phyloP scores from a whole-genome alignment of 305 asterid species.

The Withania somnifera region DNA sequence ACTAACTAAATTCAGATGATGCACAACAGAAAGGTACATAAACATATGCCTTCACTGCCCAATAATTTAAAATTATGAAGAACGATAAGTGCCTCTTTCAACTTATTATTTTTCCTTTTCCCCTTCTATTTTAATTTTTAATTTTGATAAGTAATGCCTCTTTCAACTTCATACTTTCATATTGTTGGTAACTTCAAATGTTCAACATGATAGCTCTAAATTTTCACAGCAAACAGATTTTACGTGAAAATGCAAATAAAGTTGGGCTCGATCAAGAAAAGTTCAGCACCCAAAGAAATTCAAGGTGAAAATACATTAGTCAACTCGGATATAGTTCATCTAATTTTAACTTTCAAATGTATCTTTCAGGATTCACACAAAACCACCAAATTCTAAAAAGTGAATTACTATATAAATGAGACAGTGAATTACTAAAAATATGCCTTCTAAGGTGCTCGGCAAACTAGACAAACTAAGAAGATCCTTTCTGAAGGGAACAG shows the following conservation, averaged over 20 bases:
- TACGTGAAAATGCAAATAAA: background rate
- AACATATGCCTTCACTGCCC: background rate
- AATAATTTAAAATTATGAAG: background rate
- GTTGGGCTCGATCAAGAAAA: background rate
- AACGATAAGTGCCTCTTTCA: background rate
- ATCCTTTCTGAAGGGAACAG: too few relatives aligned
- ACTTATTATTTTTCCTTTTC: background rate
- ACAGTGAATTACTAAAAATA: too few relatives aligned
- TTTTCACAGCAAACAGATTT: background rate
- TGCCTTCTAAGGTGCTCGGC: too few relatives aligned
- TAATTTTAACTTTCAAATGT: background rate
- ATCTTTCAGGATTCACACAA: background rate
- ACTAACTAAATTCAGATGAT: background rate
- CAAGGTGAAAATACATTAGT: background rate
- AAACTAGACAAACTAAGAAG: too few relatives aligned
- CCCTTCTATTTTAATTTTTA: background rate
- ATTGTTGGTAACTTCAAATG: background rate
- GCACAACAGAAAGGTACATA: background rate
- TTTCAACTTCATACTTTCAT: background rate
- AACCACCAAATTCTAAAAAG: background rate
- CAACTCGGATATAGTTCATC: background rate
- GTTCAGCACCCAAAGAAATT: background rate
- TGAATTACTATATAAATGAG: background rate
- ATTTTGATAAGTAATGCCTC: background rate
- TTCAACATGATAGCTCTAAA: background rate